These are phyloP conservation scores for Teunomyces funiuensis DNA, from an alignment of 805 yeast species.

Conservation along the genomic window DNA sequence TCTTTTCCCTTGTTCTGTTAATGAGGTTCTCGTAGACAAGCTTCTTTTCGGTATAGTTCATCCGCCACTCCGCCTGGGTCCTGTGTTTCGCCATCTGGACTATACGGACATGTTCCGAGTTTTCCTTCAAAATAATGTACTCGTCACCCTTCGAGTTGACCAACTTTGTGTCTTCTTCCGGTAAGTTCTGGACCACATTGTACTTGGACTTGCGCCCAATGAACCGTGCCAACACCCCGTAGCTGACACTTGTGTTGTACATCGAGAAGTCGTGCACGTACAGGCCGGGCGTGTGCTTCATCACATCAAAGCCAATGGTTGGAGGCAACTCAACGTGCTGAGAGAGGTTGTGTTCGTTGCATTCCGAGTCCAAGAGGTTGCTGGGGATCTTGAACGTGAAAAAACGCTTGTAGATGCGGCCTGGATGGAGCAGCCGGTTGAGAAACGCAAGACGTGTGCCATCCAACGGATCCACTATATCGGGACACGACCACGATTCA, in stretches of 20 bases:
- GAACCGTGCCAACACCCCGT: slow-evolving; percentile 36
- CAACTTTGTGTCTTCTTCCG: slow-evolving; percentile 20
- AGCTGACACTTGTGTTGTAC: slow-evolving; percentile 26
- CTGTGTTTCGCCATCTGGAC: slow-evolving; percentile 19
- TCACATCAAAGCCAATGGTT: slow-evolving; percentile 22
- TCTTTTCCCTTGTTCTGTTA: slow-evolving; percentile 26
- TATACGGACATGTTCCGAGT: slow-evolving; percentile 24
- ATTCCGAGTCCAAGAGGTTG: slow-evolving; percentile 36
- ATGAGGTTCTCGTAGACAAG: slow-evolving; percentile 24
- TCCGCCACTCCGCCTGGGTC: slow-evolving; percentile 16
- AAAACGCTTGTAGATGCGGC: slow-evolving; percentile 32
- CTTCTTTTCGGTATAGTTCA: slow-evolving; percentile 19
- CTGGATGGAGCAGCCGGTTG: slow-evolving; percentile 19
- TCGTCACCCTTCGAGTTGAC: slow-evolving; percentile 40
- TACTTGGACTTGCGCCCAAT: slow-evolving; percentile 39
- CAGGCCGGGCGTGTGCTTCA: slow-evolving; percentile 3
- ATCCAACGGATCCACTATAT: slow-evolving; percentile 27
- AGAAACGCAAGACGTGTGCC: slow-evolving; percentile 21
- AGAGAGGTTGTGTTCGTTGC: slow-evolving; percentile 29
- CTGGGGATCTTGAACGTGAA: slow-evolving; percentile 43
- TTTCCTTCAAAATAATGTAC: slow-evolving; percentile 37
- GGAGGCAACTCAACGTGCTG: slow-evolving; percentile 39
- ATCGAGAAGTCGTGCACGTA: slow-evolving; percentile 30
- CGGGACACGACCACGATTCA: slow-evolving; percentile 15
- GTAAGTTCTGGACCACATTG: slow-evolving; percentile 17